phyloP scores from a whole-genome alignment of 768 basidiomycete species.

The Kwoniella bestiolae region DNA sequence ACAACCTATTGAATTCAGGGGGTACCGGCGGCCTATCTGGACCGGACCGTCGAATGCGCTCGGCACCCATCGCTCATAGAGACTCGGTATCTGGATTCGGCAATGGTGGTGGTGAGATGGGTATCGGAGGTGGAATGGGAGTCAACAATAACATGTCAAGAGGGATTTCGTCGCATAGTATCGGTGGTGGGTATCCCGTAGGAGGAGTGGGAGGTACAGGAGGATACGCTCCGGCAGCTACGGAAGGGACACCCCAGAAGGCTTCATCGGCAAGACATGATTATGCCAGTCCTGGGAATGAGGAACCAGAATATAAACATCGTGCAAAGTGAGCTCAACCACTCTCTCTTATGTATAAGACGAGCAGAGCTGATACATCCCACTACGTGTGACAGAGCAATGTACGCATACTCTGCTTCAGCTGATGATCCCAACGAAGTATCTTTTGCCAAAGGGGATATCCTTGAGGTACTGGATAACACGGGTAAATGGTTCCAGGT shows the following conservation, averaged over 20 bases:
- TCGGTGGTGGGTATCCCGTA: slow-evolving; percentile 18
- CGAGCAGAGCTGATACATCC: not conserved
- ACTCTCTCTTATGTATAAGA: not conserved
- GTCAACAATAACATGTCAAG: slow-evolving; percentile 13
- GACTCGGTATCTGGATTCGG: slow-evolving; percentile 57
- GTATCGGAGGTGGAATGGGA: slow-evolving; percentile 18
- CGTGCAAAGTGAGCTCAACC: slow-evolving; percentile 31
- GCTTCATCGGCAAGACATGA: slow-evolving; percentile 5
- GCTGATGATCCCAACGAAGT: slow-evolving; percentile 96
- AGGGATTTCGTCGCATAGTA: slow-evolving; percentile 28
- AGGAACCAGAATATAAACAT: slow-evolving; percentile 29
- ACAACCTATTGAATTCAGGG: slow-evolving; percentile 72
- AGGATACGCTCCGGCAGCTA: slow-evolving; percentile 39
- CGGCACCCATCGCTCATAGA: slow-evolving; percentile 67
- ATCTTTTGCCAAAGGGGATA: slow-evolving; percentile 87
- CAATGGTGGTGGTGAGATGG: slow-evolving; percentile 36
- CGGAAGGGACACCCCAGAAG: slow-evolving; percentile 44
- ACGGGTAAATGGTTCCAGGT: slow-evolving; percentile 62
- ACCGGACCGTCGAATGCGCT: slow-evolving; percentile 57
- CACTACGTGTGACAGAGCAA: slow-evolving; percentile 60
- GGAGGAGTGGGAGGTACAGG: slow-evolving; percentile 27
- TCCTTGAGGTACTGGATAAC: slow-evolving; percentile 90
- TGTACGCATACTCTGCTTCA: slow-evolving; percentile 71
- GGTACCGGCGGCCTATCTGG: slow-evolving; percentile 60
- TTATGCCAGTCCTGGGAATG: slow-evolving; percentile 23